Conservation (phyloP, 257 asterid genomes). For the Fraxinus cuspidata region DNA sequence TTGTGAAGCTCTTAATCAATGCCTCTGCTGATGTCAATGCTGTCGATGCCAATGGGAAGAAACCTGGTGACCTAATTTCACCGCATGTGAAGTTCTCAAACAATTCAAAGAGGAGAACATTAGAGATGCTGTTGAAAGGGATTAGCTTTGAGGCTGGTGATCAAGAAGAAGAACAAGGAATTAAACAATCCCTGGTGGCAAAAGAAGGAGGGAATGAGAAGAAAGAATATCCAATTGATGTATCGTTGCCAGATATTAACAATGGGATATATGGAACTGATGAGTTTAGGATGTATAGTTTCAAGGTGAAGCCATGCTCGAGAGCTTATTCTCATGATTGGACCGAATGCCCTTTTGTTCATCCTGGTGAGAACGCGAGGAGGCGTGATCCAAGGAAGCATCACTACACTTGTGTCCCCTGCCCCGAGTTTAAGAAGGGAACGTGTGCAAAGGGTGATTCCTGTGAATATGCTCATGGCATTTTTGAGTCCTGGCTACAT, state of each 20-base stretch:
- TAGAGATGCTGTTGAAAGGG: constrained; percentile 75
- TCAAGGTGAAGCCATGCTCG: constrained; percentile 58
- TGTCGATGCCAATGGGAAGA: constrained; percentile 59
- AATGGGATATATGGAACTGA: constrained; percentile 46
- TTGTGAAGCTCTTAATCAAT: constrained; percentile 51
- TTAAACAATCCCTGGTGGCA: constrained; percentile 4
- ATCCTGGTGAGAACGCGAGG: constrained; percentile 55
- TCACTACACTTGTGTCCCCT: constrained; percentile 76
- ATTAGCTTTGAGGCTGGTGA: constrained; percentile 20
- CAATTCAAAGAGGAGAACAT: constrained; percentile 40
- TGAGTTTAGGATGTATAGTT: constrained; percentile 57
- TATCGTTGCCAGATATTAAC: constrained; percentile 50
- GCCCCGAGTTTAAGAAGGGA: constrained; percentile 94
- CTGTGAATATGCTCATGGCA: constrained; percentile 92
- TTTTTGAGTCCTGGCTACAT: constrained; percentile 93
- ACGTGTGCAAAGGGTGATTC: constrained; percentile 60
- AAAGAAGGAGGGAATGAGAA: constrained; percentile 45
- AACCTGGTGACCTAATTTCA: constrained; percentile 62
- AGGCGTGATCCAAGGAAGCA: constrained; percentile 67
- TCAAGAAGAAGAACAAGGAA: constrained; percentile 41
- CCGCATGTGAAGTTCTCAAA: constrained; percentile 35
- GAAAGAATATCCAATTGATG: constrained; percentile 76
- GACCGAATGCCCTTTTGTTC: constrained; percentile 60
- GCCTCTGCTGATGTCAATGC: constrained; percentile 53
- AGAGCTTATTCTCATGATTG: constrained; percentile 62